Evolutionary conservation across 2,329 filamentous ascomycete genomes (phyloP).

Genomic region (Sarocladiaceae sp.): DNA sequence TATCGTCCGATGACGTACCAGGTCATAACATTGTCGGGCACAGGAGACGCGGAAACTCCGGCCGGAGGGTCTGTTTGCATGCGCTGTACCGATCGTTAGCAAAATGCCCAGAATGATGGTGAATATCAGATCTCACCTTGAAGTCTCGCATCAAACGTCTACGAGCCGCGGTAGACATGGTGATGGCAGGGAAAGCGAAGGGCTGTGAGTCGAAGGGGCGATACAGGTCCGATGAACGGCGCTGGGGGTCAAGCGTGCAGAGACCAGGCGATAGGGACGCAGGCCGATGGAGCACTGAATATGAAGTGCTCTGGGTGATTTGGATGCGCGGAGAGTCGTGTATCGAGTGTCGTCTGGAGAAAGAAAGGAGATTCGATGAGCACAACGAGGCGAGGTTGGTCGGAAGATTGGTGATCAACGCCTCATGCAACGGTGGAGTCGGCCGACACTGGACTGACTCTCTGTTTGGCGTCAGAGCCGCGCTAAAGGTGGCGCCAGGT

Average conservation of each 20-base stretch:
- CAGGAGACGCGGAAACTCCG: constrained; percentile 91
- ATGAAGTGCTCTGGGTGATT: too few relatives aligned
- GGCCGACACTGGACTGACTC: background rate
- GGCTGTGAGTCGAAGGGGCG: background rate
- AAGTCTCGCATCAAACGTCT: constrained; percentile 98
- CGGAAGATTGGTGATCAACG: constrained; percentile 23
- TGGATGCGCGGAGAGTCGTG: too few relatives aligned
- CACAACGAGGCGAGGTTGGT: constrained; percentile 14
- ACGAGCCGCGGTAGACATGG: constrained; percentile 84
- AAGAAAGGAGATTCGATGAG: constrained; percentile 12
- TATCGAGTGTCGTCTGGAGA: background rate
- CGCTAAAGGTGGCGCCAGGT: background rate
- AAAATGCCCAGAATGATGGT: too few relatives aligned
- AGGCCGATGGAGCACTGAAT: background rate
- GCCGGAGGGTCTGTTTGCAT: constrained; percentile 99
- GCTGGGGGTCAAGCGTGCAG: too few relatives aligned
- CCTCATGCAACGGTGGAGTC: constrained; percentile 7
- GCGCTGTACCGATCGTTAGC: constrained; percentile 52
- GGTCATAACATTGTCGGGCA: constrained; percentile 96
- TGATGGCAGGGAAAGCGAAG: constrained; percentile 11
- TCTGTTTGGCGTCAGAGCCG: background rate
- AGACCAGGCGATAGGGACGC: background rate
- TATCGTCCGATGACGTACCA: constrained; percentile 61
- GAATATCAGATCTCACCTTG: constrained; percentile 88
- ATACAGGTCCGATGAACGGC: background rate